These are phyloP conservation scores for Brassica incana DNA, from an alignment of 345 rosid genomes.

Conservation along the genomic window DNA sequence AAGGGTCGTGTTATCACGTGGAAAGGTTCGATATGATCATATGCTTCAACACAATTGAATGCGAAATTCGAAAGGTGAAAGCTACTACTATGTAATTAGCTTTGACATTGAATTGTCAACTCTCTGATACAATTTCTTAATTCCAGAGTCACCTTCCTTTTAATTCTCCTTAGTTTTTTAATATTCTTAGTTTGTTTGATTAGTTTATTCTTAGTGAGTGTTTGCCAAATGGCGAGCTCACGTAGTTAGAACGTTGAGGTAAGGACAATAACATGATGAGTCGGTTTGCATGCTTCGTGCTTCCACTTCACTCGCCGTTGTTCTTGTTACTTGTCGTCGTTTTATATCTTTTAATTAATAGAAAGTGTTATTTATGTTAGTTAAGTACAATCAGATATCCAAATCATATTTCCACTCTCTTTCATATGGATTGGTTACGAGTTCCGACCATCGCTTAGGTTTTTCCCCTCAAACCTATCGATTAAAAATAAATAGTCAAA, in stretches of 20 bases:
- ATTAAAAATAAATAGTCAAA: not conserved
- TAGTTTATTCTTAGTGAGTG: slow-evolving; percentile 1
- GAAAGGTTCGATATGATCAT: not conserved
- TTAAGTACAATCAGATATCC: not conserved
- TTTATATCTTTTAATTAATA: not conserved
- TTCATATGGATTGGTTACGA: not conserved
- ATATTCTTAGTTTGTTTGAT: not conserved
- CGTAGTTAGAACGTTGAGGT: slow-evolving; percentile 23
- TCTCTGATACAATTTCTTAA: not conserved
- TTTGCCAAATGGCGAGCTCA: slow-evolving; percentile 38
- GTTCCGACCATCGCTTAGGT: not conserved
- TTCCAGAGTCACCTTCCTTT: slow-evolving; percentile 5
- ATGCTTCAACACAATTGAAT: not conserved
- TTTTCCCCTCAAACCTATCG: not conserved
- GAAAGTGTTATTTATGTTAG: not conserved
- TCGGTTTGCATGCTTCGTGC: slow-evolving; percentile 42
- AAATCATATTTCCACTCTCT: not conserved
- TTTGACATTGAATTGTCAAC: slow-evolving; percentile 31
- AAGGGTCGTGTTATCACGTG: not conserved
- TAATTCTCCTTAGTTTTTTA: not conserved
- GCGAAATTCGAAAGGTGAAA: not conserved
- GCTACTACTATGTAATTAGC: slow-evolving; percentile 17
- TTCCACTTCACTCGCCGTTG: slow-evolving; percentile 35
- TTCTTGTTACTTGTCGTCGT: slow-evolving; percentile 33
- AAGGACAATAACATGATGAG: slow-evolving; percentile 42